Evolutionary conservation across 2,329 filamentous ascomycete genomes (phyloP), one percentile per base, ranked within the genome.

Genomic region (Nemania sp.): DNA sequence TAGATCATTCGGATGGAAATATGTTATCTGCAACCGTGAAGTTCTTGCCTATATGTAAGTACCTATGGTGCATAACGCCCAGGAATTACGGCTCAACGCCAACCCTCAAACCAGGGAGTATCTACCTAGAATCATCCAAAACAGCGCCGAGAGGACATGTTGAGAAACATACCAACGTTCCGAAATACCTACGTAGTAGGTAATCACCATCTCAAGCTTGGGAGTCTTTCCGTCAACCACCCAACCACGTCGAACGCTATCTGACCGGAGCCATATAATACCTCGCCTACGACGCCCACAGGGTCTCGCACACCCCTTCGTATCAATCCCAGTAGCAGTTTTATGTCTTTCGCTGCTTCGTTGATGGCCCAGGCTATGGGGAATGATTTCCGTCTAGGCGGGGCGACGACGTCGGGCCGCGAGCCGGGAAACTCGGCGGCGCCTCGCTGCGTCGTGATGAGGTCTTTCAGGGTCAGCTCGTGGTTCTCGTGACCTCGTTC

Each of bases 401-500:
- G 69, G 18, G 65, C 62, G 10, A 60, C 42, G 1, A 73, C 71
- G 15, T 66, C 56, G 11, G 71, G 71, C 40, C 63, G 53, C 1
- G 70, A 69, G 25, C 70, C 70, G 10, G 71, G 71, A 29, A 73
- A 73, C 25, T 65, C 63, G 4, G 69, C 71, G 3, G 69, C 63
- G 2, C 71, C 71, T 21, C 56, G 61, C 11, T 66, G 59, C 13
- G 65, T 68, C 20, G 66, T 66, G 25, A 68, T 59, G 21, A 73
- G 58, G 47, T 72, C 69, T 32, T 65, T 68, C 10, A 71, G 59
- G 0, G 67, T 71, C 34, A 73, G 56, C 47, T 67, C 59, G 47
- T 73, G 69, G 37, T 72, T 65, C 62, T 73, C 71, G 57, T 73
- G 70, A 10, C 67, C 68, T 10, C 71, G 63, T 32, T 64, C 60